Percentiles rank a stretch among this genome's conserved stretches.
These are phyloP conservation scores for Penicillium arizonense DNA, from an alignment of 495 filamentous ascomycete species.

Conservation along the genomic window DNA sequence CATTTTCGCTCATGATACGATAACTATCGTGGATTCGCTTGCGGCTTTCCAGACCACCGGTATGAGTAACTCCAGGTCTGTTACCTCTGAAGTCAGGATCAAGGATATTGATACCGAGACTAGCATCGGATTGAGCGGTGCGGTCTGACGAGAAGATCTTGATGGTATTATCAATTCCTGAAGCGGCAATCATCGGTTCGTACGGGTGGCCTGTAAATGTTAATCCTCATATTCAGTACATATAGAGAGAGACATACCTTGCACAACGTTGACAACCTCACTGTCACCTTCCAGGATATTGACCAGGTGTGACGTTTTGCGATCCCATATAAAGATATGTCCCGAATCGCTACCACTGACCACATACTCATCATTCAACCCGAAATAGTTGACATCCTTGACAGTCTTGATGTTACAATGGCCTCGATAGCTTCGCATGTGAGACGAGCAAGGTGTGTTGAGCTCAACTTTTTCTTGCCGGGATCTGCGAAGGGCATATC, in stretches of 20 bases:
- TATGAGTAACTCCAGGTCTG: slow-evolving; percentile 18
- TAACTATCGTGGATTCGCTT: slow-evolving; percentile 62
- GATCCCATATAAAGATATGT: slow-evolving; percentile 71
- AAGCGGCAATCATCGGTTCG: slow-evolving; percentile 67
- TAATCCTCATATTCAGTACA: background rate
- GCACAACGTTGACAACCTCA: slow-evolving; percentile 73
- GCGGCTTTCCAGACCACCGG: slow-evolving; percentile 51
- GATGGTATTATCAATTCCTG: slow-evolving; percentile 73
- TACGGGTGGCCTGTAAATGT: slow-evolving; percentile 58
- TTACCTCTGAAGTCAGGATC: slow-evolving; percentile 41
- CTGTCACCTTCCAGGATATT: slow-evolving; percentile 71
- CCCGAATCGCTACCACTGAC: slow-evolving; percentile 70
- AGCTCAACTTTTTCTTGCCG: slow-evolving; percentile 48
- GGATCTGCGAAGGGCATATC: slow-evolving; percentile 31
- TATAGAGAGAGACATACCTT: slow-evolving; percentile 40
- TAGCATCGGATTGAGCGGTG: slow-evolving; percentile 56
- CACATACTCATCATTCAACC: slow-evolving; percentile 71
- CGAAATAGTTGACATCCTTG: slow-evolving; percentile 75
- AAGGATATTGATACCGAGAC: slow-evolving; percentile 53
- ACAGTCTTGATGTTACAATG: slow-evolving; percentile 75
- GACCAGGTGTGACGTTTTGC: slow-evolving; percentile 59
- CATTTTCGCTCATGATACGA: slow-evolving; percentile 64
- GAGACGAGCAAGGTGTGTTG: slow-evolving; percentile 54
- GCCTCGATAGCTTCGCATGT: slow-evolving; percentile 59
- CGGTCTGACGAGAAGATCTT: slow-evolving; percentile 72